Percentiles rank a stretch among this genome's conserved stretches.
phyloP scores from a whole-genome alignment of 176 grass and related monocot genomes.

The Raddia distichophylla region DNA sequence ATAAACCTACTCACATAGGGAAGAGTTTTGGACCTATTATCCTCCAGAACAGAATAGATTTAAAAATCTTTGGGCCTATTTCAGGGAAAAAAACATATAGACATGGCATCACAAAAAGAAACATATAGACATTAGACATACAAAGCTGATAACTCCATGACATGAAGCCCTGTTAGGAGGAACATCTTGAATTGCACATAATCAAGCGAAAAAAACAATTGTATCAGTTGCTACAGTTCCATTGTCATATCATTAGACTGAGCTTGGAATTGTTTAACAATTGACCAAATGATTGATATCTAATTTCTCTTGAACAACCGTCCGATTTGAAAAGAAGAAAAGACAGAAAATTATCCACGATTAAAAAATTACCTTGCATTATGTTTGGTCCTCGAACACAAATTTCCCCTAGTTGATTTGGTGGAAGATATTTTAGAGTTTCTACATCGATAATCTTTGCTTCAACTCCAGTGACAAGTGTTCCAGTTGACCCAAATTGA shows the following conservation, averaged over 20 bases:
- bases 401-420: constrained; percentile 85
- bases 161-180: neutral
- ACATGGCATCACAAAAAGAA: too few relatives aligned
- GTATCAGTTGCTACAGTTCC: neutral
- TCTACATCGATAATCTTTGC: constrained; percentile 73
- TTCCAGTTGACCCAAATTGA: constrained; percentile 75
- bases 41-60: constrained; percentile 4
- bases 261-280: neutral
- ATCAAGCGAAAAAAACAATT: neutral
- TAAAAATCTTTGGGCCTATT: neutral
- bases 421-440: constrained; percentile 61
- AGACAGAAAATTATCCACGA: neutral
- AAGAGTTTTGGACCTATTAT: neutral
- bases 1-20: constrained; percentile 1
- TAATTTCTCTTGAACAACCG: neutral
- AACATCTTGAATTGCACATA: constrained; percentile 13
- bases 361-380: constrained; percentile 74
- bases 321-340: constrained; percentile 2
- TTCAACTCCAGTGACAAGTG: constrained; percentile 65
- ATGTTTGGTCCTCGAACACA: constrained; percentile 82
- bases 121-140: neutral
- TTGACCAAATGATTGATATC: constrained; percentile 4
- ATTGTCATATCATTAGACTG: neutral
- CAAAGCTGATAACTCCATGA: neutral
- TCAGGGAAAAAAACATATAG: too few relatives aligned